phyloP scores from a whole-genome alignment of 331 rosid species.

The Quercus tomentella region DNA sequence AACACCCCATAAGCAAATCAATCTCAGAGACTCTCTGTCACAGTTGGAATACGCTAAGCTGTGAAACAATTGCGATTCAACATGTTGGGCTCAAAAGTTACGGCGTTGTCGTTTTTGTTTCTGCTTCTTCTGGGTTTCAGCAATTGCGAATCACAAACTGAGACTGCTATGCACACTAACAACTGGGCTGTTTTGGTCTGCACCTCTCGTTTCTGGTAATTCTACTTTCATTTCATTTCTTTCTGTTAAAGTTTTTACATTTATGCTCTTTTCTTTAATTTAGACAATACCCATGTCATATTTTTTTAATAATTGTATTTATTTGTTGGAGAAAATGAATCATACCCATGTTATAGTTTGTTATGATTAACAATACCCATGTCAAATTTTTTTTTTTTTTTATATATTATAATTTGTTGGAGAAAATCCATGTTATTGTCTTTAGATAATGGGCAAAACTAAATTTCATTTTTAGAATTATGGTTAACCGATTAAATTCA shows the following conservation, averaged over 20 bases:
- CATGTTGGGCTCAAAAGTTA: conserved; percentile 22
- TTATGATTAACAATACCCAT: not conserved
- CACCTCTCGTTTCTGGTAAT: conserved; percentile 92
- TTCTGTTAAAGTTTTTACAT: not conserved
- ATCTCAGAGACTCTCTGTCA: not conserved
- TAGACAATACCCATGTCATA: not conserved
- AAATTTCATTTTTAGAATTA: too few species aligned
- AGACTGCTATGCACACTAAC: conserved; percentile 73
- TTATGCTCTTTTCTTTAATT: not conserved
- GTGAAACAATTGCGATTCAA: conserved; percentile 9
- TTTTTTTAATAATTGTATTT: not conserved
- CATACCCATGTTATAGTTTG: not conserved
- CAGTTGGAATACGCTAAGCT: not conserved
- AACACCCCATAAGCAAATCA: not conserved
- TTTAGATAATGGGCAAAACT: not conserved
- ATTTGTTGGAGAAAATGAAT: not conserved
- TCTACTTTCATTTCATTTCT: not conserved
- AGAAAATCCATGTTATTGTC: not conserved
- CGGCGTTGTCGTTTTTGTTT: conserved; percentile 19
- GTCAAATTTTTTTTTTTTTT: not conserved
- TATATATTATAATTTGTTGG: not conserved
- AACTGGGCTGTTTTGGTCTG: conserved; percentile 96
- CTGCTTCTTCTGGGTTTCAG: conserved; percentile 25
- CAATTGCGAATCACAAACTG: conserved; percentile 38
- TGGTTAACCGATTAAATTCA: not conserved